Base-by-base conservation (phyloP, 2,329 filamentous ascomycete species). In the Sphaerulina vaccinii region DNA sequence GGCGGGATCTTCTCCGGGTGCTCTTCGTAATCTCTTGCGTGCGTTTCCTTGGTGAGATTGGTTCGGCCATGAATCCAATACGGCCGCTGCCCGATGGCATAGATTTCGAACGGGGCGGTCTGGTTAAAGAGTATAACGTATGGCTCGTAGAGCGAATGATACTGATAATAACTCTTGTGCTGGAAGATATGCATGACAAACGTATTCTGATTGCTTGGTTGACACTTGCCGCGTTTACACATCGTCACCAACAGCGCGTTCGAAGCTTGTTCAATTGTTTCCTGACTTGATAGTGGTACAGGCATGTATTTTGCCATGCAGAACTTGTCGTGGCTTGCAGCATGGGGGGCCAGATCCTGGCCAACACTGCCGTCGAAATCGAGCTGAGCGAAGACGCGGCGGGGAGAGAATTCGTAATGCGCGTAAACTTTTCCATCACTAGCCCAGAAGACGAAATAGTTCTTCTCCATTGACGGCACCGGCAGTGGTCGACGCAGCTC, bases 391-490 rank as follows among this genome's bases (percentile, higher is more conserved):
- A 82, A 83, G 0, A 68, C 69, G 0, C 81, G 76, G n/a, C 67
- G 67, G 0, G 80, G 80, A 0, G 62, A 58, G 1, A 82, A 61
- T 55, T 83, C 79, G 62, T 82, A 75, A 61, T 84, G 80, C 1
- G 73, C 70, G 61, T 81, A 81, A 44, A 74, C 66, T 18, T 71
- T 62, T 4, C 72, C 74, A 0, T 68, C 51, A 0, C 54, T 51
- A 55, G 82, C 80, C 81, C 81, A 84, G 68, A 84, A 84, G 2
- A 80, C 54, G 57, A 84, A 84, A 71, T 75, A 85, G 60, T 85
- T 84, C 74, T 84, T 84, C 67, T 85, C 81, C 21, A 83, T 59
- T 0, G 59, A 29, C 2, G 63, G 61, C 59, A 69, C 77, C 0
- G 77, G 74, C 1, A 59, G 52, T 0, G 79, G 80, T 0, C 80